Evolutionary conservation across 2,329 filamentous ascomycete species (phyloP), one percentile per base, ranked within the genome.

Genomic region (Fusarium irregulare): DNA sequence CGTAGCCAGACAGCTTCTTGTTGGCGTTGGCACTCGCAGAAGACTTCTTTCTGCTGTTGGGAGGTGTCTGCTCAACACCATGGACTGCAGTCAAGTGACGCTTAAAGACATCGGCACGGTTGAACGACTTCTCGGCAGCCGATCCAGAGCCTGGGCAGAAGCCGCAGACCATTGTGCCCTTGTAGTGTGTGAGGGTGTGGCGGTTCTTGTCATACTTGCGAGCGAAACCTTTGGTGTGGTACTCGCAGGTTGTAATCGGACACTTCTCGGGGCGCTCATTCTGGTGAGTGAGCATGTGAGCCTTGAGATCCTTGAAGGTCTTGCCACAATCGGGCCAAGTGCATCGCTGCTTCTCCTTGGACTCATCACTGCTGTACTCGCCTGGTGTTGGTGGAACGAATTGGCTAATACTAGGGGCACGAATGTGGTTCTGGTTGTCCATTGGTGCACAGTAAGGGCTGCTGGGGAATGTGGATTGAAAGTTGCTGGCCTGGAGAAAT

Each of bases 141-240:
- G 93, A 95, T 6, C 94, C 94, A 28, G 93, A 93, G 34, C 93
- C 93, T 2, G 94, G 93, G 76, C 94, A 97, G 83, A 97, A 98
- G 30, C 93, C 94, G 78, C 94, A 98, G 25, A 97, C 93, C 94
- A 97, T 97, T 50, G 93, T 97, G 42, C 94, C 94, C 83, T 97
- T 97, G 87, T 97, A 98, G 80, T 98, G 94, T 7, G 94, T 98
- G 68, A 97, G 82, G 7, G 94, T 97, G 80, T 98, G 94, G 46
- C 94, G 86, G 82, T 97, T 97, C 86, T 97, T 97, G 84, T 98
- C 94, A 78, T 98, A 98, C 82, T 97, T 97, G 74, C 94, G 88
- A 13, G 94, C 94, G 77, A 98, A 98, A 6, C 94, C 94, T 82
- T 97, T 97, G 76, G 88, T 84, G 83, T 97, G 91, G 81, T 97